Evolutionary conservation across 148 eudicot genomes (phyloP).

Genomic region (Rhododendron ovatum): DNA sequence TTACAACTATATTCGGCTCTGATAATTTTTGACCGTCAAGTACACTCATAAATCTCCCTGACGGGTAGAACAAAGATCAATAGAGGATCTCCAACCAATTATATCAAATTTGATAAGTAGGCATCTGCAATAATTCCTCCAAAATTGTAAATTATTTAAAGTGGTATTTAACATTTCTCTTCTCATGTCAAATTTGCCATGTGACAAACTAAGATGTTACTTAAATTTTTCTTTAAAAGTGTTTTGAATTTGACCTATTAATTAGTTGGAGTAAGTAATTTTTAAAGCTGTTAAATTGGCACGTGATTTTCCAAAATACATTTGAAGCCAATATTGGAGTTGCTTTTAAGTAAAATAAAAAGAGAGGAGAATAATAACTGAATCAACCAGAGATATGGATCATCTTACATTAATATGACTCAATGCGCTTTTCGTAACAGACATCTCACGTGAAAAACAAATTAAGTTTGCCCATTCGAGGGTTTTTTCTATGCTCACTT

Average conservation of each 20-base stretch:
- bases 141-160: background rate
- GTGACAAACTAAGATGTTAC: background rate
- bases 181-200: background rate
- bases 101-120: background rate
- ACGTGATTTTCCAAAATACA: background rate
- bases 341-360: too few species aligned
- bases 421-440: background rate
- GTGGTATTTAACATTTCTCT: background rate
- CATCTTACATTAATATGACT: background rate
- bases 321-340: background rate
- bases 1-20: background rate
- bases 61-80: background rate
- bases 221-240: background rate
- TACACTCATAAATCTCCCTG: background rate
- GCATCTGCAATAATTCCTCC: background rate
- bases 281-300: background rate
- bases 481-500: background rate
- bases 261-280: background rate
- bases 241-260: background rate
- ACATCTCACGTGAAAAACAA: background rate
- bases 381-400: background rate
- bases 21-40: background rate
- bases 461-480: background rate
- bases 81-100: background rate
- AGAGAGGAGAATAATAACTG: background rate